Evolutionary conservation across 73 alveolate genomes (phyloP).

Genomic region (Stentor coeruleus): DNA sequence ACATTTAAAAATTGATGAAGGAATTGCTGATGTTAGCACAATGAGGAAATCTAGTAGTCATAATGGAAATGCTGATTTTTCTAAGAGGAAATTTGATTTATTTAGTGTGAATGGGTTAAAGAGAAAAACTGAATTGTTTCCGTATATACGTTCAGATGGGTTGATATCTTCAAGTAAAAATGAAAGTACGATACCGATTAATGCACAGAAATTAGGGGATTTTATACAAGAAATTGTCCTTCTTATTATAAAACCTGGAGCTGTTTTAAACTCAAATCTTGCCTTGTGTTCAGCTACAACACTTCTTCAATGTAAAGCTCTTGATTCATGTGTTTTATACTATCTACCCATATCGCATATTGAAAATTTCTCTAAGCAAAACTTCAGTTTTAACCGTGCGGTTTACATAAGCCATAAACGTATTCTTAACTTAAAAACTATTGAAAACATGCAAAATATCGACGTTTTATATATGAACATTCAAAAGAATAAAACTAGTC

Average conservation of each 20-base stretch:
- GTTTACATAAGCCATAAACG: neutral
- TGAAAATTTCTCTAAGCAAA: neutral
- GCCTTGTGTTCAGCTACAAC: no score
- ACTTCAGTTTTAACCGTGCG: neutral
- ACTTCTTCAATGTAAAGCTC: slow-evolving; percentile 5
- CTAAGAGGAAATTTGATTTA: neutral
- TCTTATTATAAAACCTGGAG: neutral
- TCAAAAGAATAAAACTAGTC: neutral
- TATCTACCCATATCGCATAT: neutral
- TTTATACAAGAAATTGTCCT: slow-evolving; percentile 6
- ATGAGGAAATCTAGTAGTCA: neutral
- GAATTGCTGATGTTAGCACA: neutral
- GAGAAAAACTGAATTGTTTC: neutral
- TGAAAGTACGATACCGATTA: neutral
- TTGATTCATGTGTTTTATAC: neutral
- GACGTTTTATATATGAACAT: neutral
- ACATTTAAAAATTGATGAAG: neutral
- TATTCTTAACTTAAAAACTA: neutral
- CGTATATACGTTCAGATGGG: neutral
- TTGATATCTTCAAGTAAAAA: neutral
- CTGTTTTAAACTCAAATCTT: neutral
- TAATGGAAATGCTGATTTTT: neutral
- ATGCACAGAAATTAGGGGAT: neutral
- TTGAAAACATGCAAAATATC: neutral
- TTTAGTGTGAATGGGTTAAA: neutral